Evolutionary conservation across 2,329 filamentous ascomycete species (phyloP), one percentile per base, ranked within the genome.

Genomic region (Xylariaceae sp.): DNA sequence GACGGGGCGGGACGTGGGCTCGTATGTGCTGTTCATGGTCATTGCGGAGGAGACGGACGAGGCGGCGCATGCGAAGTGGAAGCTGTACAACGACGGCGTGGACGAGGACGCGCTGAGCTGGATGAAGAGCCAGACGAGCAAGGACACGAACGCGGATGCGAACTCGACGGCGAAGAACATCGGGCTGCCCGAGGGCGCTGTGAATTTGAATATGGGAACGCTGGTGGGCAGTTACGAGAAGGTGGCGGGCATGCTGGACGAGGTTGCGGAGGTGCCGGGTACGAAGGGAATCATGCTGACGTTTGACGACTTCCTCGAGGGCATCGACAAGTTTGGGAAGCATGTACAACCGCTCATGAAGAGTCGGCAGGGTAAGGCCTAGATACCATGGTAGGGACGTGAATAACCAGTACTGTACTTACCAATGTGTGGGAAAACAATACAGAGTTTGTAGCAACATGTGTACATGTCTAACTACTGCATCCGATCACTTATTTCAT

Each of bases 281-380:
- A 62, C 55, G n/a, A 59, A 62, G 48, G 59, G 59, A 8, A 59
- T 63, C 22, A 63, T 61, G 60, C 48, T 63, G 35, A 53, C 50
- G 3, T 62, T 63, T 42, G 60, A 61, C 43, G 60, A 63, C 34
- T 63, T 58, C 42, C 39, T 61, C 33, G 26, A 47, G 26, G 60
- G 58, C 1, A 34, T 62, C 29, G 56, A 62, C 9, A 50, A 50
- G 4, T 62, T 62, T 39, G 60, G 59, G 4, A 48, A 56, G 45
- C 57, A 57, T 43, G 56, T 63, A 34, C 59, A 63, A 41, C 59
- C 60, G 24, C 39, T 62, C 42, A 62, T 63, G 60, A 62, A 62
- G 56, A 56, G 54, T 34, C 41, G 57, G 15, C 43, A 48, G 40
- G 43, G 41, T 11, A 50, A 32, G 38, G 30, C 18, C 16, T 47